Evolutionary conservation across 345 rosid genomes (phyloP).

Genomic region (Euphorbia peplus): DNA sequence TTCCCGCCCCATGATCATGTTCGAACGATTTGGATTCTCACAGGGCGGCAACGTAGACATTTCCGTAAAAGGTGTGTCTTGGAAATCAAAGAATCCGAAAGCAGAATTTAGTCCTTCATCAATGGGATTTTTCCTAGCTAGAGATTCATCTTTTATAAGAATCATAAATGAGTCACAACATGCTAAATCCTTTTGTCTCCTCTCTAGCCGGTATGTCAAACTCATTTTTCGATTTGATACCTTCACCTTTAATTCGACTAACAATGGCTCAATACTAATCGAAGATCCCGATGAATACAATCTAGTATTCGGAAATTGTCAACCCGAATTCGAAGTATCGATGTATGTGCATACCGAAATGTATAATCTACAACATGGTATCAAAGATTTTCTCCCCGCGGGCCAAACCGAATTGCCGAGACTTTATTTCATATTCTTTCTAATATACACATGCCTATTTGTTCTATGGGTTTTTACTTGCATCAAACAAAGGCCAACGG

Average conservation of each 20-base stretch:
- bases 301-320: slow-evolving; percentile 47
- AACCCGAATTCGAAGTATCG: slow-evolving; percentile 40
- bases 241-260: slow-evolving; percentile 21
- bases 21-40: slow-evolving; percentile 47
- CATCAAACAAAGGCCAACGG: slow-evolving; percentile 29
- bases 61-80: slow-evolving; percentile 29
- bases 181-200: slow-evolving; percentile 22
- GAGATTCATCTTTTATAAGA: slow-evolving; percentile 18
- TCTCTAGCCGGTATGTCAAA: slow-evolving; percentile 36
- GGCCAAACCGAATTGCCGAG: slow-evolving; percentile 43
- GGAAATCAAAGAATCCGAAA: slow-evolving; percentile 21
- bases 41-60: slow-evolving; percentile 32
- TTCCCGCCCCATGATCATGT: slow-evolving; percentile 38
- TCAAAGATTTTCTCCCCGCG: slow-evolving; percentile 47
- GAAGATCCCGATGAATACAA: slow-evolving; percentile 37
- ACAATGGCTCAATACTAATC: slow-evolving; percentile 22
- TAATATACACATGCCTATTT: slow-evolving; percentile 26
- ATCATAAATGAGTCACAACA: slow-evolving; percentile 28
- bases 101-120: slow-evolving; percentile 28
- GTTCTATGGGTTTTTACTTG: slow-evolving; percentile 32
- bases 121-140: slow-evolving; percentile 43
- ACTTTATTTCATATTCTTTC: slow-evolving; percentile 32
- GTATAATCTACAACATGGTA: slow-evolving; percentile 35
- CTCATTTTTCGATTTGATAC: slow-evolving; percentile 31
- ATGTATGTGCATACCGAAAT: slow-evolving; percentile 55